Evolutionary conservation across 306 rosid species (phyloP).

Genomic region (Astragalus glycyphyllos): DNA sequence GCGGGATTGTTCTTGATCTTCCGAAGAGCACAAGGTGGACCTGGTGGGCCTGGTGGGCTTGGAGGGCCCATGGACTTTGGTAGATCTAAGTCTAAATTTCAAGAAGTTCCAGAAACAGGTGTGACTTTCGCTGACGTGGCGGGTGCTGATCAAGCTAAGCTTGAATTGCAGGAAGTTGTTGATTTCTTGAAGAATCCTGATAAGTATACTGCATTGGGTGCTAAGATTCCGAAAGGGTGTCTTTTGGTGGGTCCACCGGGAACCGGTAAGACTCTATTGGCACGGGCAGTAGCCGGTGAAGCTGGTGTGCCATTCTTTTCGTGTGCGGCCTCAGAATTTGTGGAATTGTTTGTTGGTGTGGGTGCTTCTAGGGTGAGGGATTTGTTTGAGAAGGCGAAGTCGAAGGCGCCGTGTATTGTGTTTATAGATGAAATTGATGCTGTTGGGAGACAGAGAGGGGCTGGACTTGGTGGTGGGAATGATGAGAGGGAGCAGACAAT

Average conservation of each 20-base stretch:
- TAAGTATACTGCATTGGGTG: constrained; percentile 94
- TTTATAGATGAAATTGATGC: constrained; percentile 98
- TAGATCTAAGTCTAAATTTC: constrained; percentile 87
- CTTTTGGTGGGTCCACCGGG: constrained; percentile 97
- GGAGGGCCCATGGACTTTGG: constrained; percentile 99
- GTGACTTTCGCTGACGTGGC: constrained; percentile 90
- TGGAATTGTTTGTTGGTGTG: constrained; percentile 92
- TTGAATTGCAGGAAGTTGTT: constrained; percentile 90
- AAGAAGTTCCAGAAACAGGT: constrained; percentile 94
- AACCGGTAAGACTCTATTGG: constrained; percentile 94
- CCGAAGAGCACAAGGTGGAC: constrained; percentile 84
- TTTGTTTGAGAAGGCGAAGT: constrained; percentile 96
- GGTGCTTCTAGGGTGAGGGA: constrained; percentile 98
- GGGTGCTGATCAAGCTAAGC: constrained; percentile 95
- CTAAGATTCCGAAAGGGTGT: constrained; percentile 97
- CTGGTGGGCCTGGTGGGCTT: constrained; percentile 91
- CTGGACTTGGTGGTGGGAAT: constrained; percentile 98
- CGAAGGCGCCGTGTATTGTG: constrained; percentile 98
- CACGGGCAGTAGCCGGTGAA: constrained; percentile 92
- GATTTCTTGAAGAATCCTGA: constrained; percentile 97
- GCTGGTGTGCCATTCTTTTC: constrained; percentile 97
- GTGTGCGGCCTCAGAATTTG: constrained; percentile 97
- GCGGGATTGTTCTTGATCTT: constrained; percentile 91
- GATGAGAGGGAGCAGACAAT: constrained; percentile 99
- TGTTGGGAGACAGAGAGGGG: constrained; percentile 99